Percentiles rank a stretch among this genome's conserved stretches.
phyloP scores from a whole-genome alignment of 2,329 filamentous ascomycete genomes.

The Aureobasidium sp. region DNA sequence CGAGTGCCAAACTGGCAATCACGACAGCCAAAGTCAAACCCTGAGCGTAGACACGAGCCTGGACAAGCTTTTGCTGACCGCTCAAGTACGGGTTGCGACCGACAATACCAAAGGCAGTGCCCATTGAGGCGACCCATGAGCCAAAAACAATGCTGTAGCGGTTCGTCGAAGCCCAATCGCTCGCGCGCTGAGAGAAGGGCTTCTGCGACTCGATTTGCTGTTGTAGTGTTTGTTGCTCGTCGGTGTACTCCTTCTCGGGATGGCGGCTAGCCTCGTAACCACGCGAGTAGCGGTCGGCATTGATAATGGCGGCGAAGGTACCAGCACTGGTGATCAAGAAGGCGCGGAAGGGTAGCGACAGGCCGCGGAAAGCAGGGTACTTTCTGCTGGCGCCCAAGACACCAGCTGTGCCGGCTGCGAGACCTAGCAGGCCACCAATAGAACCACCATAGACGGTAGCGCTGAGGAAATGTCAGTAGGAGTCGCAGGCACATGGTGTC shows the following conservation, averaged over 20 bases:
- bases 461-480: constrained; percentile 32
- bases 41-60: constrained; percentile 91
- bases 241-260: constrained; percentile 59
- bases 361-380: constrained; percentile 68
- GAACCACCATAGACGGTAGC: constrained; percentile 72
- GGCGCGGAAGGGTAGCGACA: constrained; percentile 82
- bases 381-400: constrained; percentile 62
- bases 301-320: constrained; percentile 77
- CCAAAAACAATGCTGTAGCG: constrained; percentile 79
- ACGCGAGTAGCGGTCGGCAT: constrained; percentile 69
- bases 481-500: constrained; percentile 10
- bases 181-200: constrained; percentile 51
- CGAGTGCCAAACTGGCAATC: constrained; percentile 73
- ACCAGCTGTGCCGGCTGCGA: constrained; percentile 59
- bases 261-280: constrained; percentile 64
- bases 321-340: constrained; percentile 79
- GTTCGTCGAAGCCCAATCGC: constrained; percentile 70
- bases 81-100: constrained; percentile 68
- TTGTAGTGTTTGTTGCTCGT: constrained; percentile 52
- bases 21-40: constrained; percentile 79
- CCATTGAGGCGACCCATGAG: constrained; percentile 77
- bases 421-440: constrained; percentile 63
- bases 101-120: constrained; percentile 65
- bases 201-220: constrained; percentile 52
- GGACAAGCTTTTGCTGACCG: constrained; percentile 79